Evolutionary conservation across 2,329 filamentous ascomycete species (phyloP).

Genomic region (Monosporascus sp.): DNA sequence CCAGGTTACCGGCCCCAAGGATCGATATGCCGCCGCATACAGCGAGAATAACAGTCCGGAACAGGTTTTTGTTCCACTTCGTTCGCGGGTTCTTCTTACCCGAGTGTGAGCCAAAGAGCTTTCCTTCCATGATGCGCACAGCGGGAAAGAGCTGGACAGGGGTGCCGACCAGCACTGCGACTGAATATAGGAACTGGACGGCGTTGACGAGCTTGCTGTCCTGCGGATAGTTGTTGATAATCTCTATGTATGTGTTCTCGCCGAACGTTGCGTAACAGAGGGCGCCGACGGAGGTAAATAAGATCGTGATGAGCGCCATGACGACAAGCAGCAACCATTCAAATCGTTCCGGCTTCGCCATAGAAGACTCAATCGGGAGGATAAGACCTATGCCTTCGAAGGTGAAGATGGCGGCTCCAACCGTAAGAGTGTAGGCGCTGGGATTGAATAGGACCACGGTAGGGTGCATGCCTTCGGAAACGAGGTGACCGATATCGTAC

Average conservation of each 20-base stretch:
- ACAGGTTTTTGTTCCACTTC: conserved; percentile 73
- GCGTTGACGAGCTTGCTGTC: conserved; percentile 66
- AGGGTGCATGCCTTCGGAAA: conserved; percentile 48
- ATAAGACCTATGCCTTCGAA: conserved; percentile 76
- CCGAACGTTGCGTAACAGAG: conserved; percentile 73
- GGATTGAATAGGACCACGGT: conserved; percentile 67
- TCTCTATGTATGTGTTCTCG: conserved; percentile 61
- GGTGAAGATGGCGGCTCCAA: conserved; percentile 71
- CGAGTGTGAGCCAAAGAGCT: conserved; percentile 60
- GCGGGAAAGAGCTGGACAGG: conserved; percentile 73
- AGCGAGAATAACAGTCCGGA: conserved; percentile 52
- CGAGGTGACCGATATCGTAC: conserved; percentile 57
- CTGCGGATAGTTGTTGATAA: conserved; percentile 73
- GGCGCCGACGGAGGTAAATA: conserved; percentile 67
- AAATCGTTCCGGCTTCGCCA: conserved; percentile 65
- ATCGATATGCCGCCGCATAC: conserved; percentile 58
- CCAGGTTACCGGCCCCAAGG: conserved; percentile 61
- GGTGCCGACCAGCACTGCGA: conserved; percentile 67
- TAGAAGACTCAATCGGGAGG: conserved; percentile 69
- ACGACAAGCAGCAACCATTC: conserved; percentile 59
- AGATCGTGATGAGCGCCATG: conserved; percentile 67
- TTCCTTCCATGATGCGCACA: conserved; percentile 64
- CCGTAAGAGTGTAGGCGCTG: conserved; percentile 60
- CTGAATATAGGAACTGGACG: conserved; percentile 68
- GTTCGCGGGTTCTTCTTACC: conserved; percentile 59